These are phyloP conservation scores for Moesziomyces parantarcticus DNA, from an alignment of 1,284 basidiomycete species.

Conservation along the genomic window DNA sequence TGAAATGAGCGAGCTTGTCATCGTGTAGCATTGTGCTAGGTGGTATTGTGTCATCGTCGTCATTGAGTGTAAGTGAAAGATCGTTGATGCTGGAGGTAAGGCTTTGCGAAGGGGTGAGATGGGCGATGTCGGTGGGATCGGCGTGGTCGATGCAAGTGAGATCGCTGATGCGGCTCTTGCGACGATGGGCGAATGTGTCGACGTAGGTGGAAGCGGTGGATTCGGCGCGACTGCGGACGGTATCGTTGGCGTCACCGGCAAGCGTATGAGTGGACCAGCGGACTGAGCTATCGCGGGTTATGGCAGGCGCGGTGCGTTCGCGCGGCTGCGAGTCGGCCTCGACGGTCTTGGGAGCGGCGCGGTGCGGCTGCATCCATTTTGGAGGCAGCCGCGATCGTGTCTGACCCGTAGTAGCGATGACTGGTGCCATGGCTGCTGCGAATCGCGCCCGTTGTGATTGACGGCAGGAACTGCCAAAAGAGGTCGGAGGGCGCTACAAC, in stretches of 20 bases:
- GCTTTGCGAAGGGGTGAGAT: conserved; percentile 13
- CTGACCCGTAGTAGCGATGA: conserved; percentile 27
- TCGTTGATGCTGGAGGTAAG: conserved; percentile 19
- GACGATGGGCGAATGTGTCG: conserved; percentile 42
- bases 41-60: conserved; percentile 7
- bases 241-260: conserved; percentile 23
- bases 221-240: conserved; percentile 33
- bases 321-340: conserved; percentile 5
- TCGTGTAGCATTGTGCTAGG: not conserved
- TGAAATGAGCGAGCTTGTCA: not conserved
- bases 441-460: not conserved
- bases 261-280: conserved; percentile 38
- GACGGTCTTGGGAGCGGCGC: conserved; percentile 7
- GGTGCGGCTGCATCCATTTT: conserved; percentile 29
- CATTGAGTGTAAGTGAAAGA: conserved; percentile 24
- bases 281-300: conserved; percentile 6
- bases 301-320: conserved; percentile 4
- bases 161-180: conserved; percentile 43
- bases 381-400: conserved; percentile 36
- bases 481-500: too few species aligned
- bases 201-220: conserved; percentile 38
- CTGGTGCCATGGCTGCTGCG: conserved; percentile 19
- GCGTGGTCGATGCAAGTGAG: conserved; percentile 30
- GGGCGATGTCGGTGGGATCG: conserved; percentile 8
- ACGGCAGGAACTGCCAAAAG: too few species aligned